Conservation (phyloP, 805 yeast genomes). For the Cyberlindnera misumaiensis region DNA sequence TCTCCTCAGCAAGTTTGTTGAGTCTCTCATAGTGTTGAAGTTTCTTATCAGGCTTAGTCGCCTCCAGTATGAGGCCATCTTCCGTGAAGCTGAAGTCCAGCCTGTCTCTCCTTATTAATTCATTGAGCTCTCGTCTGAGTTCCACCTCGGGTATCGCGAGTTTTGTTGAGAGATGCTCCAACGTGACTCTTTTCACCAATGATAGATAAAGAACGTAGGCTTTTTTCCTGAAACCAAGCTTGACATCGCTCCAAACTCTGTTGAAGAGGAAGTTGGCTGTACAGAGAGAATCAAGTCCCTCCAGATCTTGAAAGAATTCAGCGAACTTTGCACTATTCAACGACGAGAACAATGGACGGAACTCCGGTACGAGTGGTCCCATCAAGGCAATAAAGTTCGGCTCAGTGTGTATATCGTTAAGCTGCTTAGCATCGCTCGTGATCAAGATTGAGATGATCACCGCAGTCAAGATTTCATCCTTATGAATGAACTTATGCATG, state of each 20-base stretch:
- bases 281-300: slow-evolving; percentile 10
- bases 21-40: slow-evolving; percentile 10
- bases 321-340: slow-evolving; percentile 23
- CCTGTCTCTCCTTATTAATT: slow-evolving; percentile 10
- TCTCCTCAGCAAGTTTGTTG: slow-evolving; percentile 14
- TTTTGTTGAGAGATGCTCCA: slow-evolving; percentile 14
- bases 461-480: slow-evolving; percentile 17
- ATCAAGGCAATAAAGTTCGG: slow-evolving; percentile 13
- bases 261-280: slow-evolving; percentile 16
- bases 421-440: slow-evolving; percentile 10
- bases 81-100: slow-evolving; percentile 10
- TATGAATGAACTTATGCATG: slow-evolving; percentile 16
- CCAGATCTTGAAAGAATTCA: slow-evolving; percentile 14
- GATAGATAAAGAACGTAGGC: slow-evolving; percentile 28
- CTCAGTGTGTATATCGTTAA: slow-evolving; percentile 14
- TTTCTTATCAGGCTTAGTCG: slow-evolving; percentile 8
- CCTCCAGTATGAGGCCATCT: slow-evolving; percentile 11
- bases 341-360: slow-evolving; percentile 20
- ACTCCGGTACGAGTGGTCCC: slow-evolving; percentile 16
- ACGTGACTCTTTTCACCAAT: slow-evolving; percentile 17
- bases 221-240: slow-evolving; percentile 24
- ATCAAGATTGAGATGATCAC: slow-evolving; percentile 17
- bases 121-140: slow-evolving; percentile 13
- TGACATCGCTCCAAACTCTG: slow-evolving; percentile 20
- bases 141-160: slow-evolving; percentile 11